Evolutionary conservation across 208 protist genomes (phyloP).

Genomic region (Leishmania aethiopica): DNA sequence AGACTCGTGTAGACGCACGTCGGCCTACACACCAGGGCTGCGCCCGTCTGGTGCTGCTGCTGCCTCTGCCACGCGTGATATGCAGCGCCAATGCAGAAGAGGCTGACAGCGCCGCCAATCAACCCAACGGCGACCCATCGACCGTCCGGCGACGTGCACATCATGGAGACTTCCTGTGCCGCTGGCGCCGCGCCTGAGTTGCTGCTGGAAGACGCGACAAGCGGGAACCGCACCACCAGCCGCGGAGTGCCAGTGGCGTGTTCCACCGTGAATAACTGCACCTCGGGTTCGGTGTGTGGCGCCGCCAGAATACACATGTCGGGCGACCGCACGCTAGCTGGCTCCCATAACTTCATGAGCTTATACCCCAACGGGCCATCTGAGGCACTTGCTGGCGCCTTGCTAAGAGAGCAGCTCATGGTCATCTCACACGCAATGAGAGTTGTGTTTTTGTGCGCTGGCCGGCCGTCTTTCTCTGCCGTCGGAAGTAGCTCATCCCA

Average conservation of each 20-base stretch:
- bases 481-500: slow-evolving; percentile 11
- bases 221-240: slow-evolving; percentile 19
- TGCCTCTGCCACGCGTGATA: slow-evolving; percentile 11
- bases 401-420: slow-evolving; percentile 1
- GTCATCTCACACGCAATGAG: slow-evolving; percentile 11
- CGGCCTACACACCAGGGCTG: slow-evolving; percentile 15
- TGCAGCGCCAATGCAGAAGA: slow-evolving; percentile 29
- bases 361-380: slow-evolving; percentile 12
- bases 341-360: slow-evolving; percentile 12
- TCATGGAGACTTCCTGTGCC: background rate
- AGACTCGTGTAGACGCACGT: slow-evolving; percentile 19
- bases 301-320: slow-evolving; percentile 1
- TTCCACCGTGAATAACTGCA: slow-evolving; percentile 21
- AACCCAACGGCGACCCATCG: slow-evolving; percentile 33
- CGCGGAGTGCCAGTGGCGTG: background rate
- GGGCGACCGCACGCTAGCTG: background rate
- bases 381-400: background rate
- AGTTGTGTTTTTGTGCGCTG: background rate
- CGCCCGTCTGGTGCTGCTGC: background rate
- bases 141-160: slow-evolving; percentile 22
- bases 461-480: background rate
- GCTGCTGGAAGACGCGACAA: background rate
- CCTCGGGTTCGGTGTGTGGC: slow-evolving; percentile 8
- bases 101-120: slow-evolving; percentile 21
- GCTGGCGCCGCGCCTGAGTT: background rate